These are phyloP conservation scores for Pontederia paniculata DNA, from an alignment of 176 grass and related monocot species.

Conservation along the genomic window DNA sequence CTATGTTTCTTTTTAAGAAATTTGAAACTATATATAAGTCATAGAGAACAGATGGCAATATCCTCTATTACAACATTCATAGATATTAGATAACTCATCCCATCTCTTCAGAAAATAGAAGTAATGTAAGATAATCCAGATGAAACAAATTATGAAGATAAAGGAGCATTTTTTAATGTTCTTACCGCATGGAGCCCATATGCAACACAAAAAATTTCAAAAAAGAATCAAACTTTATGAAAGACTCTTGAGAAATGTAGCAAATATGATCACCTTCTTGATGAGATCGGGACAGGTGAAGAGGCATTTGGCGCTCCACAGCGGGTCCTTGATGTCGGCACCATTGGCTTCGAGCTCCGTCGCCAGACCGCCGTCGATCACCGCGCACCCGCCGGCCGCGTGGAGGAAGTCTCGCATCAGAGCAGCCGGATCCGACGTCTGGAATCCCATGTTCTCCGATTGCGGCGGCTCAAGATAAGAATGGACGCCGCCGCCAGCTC, in stretches of 20 bases:
- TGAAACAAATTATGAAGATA: too few species aligned
- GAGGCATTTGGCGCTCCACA: conserved; percentile 63
- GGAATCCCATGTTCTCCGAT: not conserved
- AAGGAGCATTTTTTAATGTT: too few species aligned
- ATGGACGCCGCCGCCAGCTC: too few species aligned
- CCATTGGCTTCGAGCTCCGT: conserved; percentile 70
- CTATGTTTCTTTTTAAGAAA: too few species aligned
- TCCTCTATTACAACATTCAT: too few species aligned
- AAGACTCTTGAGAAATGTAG: not conserved
- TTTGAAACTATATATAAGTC: too few species aligned
- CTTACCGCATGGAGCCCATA: not conserved
- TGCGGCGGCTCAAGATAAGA: too few species aligned
- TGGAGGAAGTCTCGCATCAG: conserved; percentile 30
- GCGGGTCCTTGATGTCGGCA: conserved; percentile 44
- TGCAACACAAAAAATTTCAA: not conserved
- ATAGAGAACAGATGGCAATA: too few species aligned
- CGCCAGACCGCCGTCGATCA: conserved; percentile 55
- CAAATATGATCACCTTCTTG: conserved; percentile 28
- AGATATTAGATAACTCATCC: too few species aligned
- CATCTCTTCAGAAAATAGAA: too few species aligned
- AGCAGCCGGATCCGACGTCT: not conserved
- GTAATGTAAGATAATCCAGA: too few species aligned
- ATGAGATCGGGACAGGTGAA: conserved; percentile 51
- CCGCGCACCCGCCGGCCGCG: conserved; percentile 33
- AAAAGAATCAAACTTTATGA: not conserved